Base-by-base conservation (phyloP, 257 asterid genomes). In the Mitragyna speciosa region DNA sequence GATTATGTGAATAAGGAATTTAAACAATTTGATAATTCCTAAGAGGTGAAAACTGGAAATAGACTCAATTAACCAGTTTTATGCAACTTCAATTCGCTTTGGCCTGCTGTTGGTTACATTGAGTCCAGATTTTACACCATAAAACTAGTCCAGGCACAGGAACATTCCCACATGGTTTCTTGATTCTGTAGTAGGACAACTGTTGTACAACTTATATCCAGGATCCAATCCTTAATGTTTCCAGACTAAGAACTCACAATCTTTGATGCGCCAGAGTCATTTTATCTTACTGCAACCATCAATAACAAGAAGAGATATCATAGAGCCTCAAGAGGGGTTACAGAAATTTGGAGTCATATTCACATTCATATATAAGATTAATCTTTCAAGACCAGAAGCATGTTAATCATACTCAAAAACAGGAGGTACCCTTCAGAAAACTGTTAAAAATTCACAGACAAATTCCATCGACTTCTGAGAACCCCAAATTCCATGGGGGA, bases 401-500 rank as follows among this genome's bases (percentile, higher is more conserved):
- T n/a, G 58, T 24, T 17, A 68, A 68, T 39, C 36, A 68, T 36
- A 36, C 49, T 68, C n/a, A 36, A 36, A 20, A 68, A 68, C 20
- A 16, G 24, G 61, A 30, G 15, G 4, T 30, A 26, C n/a, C 26
- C n/a, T 69, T 20, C 5, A 8, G 4, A 39, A 36, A 54, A 54
- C 61, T 17, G 24, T 54, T 17, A 54, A 54, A 54, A 14, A 54
- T 54, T 54, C 7, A 22, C 61, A 54, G 1, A 54, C 15, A 54
- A 54, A 59, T 74, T 43, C 24, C 36, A 54, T 74, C 22, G 28
- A 72, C 48, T 74, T 54, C 17, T 20, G 51, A 20, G n/a, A 74
- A 74, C 66, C 17, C 78, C 43, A 74, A 73, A 72, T 47, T 48
- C 30, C 63, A 48, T 26, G 33, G 68, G 52, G 56, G 69, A 54